Conservation (phyloP, 23 red algal genomes). For the Pyropia haitanensis region DNA sequence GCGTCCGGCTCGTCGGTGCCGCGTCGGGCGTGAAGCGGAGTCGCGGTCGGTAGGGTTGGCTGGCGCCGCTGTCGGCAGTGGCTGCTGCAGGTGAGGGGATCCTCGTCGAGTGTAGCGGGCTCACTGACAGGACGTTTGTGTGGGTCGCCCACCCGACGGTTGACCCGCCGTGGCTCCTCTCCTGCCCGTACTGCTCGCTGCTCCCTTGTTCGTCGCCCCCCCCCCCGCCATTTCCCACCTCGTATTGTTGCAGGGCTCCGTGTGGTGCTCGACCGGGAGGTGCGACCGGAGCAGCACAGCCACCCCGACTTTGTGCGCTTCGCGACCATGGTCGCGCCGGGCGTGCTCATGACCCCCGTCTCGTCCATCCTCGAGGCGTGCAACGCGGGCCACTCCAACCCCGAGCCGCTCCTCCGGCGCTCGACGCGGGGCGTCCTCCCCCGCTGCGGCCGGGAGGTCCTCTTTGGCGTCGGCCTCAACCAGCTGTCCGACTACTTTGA, state of each 20-base stretch:
- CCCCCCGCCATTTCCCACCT: no score
- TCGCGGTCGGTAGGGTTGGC: no score
- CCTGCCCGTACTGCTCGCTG: no score
- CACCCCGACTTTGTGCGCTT: conserved; percentile 21
- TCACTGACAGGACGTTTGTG: no score
- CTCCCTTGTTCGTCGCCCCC: no score
- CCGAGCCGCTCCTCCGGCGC: conserved; percentile 17
- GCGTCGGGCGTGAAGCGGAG: no score
- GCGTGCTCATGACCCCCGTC: conserved; percentile 62
- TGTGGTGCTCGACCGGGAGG: conserved; percentile 28
- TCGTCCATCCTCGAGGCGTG: conserved; percentile 62
- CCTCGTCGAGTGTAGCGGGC: no score
- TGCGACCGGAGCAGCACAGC: conserved; percentile 22
- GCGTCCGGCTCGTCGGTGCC: no score
- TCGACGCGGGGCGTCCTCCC: conserved; percentile 28
- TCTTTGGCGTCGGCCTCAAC: conserved; percentile 71
- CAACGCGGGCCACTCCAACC: conserved; percentile 38
- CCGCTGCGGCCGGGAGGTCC: conserved; percentile 33
- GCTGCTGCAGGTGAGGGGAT: no score
- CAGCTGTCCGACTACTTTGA: conserved; percentile 66
- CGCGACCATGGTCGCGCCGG: conserved; percentile 43
- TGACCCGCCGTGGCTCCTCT: no score
- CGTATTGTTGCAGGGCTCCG: conserved; percentile 14
- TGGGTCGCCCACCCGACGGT: no score
- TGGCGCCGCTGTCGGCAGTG: no score